Conservation (phyloP, 768 basidiomycete species). For the Tulasnella sp. region DNA sequence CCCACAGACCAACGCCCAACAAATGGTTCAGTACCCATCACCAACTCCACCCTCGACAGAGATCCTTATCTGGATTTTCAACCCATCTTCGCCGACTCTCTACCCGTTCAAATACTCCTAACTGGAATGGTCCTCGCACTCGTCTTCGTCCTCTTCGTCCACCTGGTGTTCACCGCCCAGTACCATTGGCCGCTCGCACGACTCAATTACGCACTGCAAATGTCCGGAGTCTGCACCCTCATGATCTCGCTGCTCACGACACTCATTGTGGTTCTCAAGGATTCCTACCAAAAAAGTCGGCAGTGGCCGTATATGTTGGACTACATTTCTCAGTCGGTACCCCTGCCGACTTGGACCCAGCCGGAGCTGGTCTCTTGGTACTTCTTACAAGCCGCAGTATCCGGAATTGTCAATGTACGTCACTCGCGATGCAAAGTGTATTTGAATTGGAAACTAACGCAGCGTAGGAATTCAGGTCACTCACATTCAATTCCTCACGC, state of each 20-base stretch:
- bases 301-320: constrained; percentile 94
- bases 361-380: constrained; percentile 71
- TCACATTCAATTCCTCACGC: constrained; percentile 94
- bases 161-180: constrained; percentile 89
- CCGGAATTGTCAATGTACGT: constrained; percentile 75
- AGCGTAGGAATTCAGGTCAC: constrained; percentile 54
- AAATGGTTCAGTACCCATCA: constrained; percentile 15
- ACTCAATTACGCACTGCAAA: constrained; percentile 83
- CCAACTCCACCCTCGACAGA: not conserved
- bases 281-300: constrained; percentile 52
- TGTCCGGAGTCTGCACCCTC: constrained; percentile 73
- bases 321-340: constrained; percentile 77
- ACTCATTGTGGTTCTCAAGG: constrained; percentile 61
- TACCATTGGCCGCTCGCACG: constrained; percentile 93
- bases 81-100: constrained; percentile 75
- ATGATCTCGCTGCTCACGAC: constrained; percentile 72
- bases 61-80: constrained; percentile 76
- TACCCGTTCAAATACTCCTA: constrained; percentile 84
- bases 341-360: constrained; percentile 58
- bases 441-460: not conserved
- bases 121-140: constrained; percentile 81
- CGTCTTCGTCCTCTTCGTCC: constrained; percentile 75
- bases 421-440: not conserved
- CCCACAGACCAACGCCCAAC: not conserved
- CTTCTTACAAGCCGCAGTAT: constrained; percentile 77